Conservation (phyloP, 2,329 filamentous ascomycete species). For the Aspergillus alliaceus region DNA sequence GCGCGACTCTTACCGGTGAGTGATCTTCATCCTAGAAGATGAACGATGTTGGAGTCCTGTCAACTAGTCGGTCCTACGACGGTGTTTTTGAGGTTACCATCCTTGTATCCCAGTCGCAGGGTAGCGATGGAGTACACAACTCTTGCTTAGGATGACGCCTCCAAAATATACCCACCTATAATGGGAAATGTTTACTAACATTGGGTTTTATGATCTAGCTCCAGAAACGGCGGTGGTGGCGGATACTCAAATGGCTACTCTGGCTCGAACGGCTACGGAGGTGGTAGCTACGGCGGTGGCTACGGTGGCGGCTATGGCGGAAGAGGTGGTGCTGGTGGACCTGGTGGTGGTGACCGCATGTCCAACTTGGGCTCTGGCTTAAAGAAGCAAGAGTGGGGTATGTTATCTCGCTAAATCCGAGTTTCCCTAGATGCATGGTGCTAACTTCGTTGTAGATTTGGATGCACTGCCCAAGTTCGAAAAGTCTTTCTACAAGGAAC, state of each 20-base stretch:
- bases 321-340: constrained; percentile 49
- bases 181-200: constrained; percentile 8
- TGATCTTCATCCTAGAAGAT: neutral
- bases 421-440: constrained; percentile 9
- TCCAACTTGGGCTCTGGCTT: constrained; percentile 82
- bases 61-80: neutral
- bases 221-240: constrained; percentile 47
- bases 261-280: constrained; percentile 46
- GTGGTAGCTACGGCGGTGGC: constrained; percentile 32
- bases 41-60: neutral
- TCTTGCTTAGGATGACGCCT: no score
- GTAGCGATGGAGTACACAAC: neutral
- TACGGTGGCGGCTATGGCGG: constrained; percentile 34
- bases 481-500: constrained; percentile 99
- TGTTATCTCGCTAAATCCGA: constrained; percentile 36
- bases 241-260: constrained; percentile 40
- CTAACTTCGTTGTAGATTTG: constrained; percentile 61
- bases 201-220: constrained; percentile 20
- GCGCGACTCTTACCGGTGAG: constrained; percentile 56
- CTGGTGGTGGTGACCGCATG: constrained; percentile 89
- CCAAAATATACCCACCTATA: no score
- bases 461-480: constrained; percentile 88
- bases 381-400: constrained; percentile 87
- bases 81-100: neutral
- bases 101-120: neutral